Evolutionary conservation across 1,284 basidiomycete species (phyloP).

Genomic region (Naganishia cerealis): DNA sequence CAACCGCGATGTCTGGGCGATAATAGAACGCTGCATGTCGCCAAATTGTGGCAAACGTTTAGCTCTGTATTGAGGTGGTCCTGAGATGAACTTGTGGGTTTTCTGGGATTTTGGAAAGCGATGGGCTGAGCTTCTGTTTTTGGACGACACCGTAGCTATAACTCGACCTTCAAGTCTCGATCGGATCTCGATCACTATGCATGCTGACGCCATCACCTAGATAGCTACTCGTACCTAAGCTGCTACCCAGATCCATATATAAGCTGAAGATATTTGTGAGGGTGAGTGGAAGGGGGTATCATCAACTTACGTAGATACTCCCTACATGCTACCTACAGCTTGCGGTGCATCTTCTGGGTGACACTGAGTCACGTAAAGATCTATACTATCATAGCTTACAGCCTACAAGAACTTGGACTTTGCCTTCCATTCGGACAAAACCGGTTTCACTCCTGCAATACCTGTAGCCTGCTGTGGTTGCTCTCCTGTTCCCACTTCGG

Average conservation of each 20-base stretch:
- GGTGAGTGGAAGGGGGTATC: too few species aligned
- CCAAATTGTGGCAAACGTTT: not conserved
- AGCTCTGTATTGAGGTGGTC: not conserved
- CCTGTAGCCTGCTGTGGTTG: not conserved
- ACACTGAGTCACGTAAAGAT: too few species aligned
- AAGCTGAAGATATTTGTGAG: too few species aligned
- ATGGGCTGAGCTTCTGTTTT: too few species aligned
- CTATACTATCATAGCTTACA: not conserved
- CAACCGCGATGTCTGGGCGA: not conserved
- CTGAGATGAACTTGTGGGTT: too few species aligned
- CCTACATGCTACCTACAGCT: too few species aligned
- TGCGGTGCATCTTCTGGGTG: too few species aligned
- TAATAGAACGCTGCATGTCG: constrained; percentile 16
- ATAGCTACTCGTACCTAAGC: too few species aligned
- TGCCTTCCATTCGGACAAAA: constrained; percentile 25
- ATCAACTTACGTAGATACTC: too few species aligned
- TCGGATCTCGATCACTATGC: not conserved
- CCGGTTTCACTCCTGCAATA: constrained; percentile 24
- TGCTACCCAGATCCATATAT: too few species aligned
- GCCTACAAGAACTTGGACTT: constrained; percentile 27
- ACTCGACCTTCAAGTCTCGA: not conserved
- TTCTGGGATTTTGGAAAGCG: too few species aligned
- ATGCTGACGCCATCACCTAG: constrained; percentile 13
- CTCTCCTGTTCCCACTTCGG: constrained; percentile 1
- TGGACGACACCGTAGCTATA: too few species aligned